phyloP scores from a whole-genome alignment of 176 grass and related monocot genomes.

The Rhynchospora pubera region DNA sequence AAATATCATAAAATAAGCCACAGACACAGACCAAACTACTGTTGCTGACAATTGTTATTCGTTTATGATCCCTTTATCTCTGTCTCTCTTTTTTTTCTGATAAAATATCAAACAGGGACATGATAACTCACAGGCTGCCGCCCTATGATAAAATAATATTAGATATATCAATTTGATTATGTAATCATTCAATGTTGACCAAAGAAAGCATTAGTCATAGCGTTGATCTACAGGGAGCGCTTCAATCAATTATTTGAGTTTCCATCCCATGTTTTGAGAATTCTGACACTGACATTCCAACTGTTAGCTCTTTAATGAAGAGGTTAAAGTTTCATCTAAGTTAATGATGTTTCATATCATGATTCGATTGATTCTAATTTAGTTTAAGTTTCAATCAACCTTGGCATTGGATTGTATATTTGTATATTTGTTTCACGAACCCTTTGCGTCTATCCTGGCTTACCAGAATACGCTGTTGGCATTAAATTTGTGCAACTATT shows the following conservation, averaged over 20 bases:
- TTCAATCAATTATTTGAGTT: conserved; percentile 3
- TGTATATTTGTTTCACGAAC: not conserved
- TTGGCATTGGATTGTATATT: not conserved
- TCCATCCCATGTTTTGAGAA: not conserved
- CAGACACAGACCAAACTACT: not conserved
- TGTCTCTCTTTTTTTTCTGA: not conserved
- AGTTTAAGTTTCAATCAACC: not conserved
- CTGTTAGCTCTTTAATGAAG: not conserved
- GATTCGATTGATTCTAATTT: not conserved
- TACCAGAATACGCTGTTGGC: not conserved
- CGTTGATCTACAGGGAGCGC: not conserved
- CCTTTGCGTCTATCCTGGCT: not conserved
- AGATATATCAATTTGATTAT: not conserved
- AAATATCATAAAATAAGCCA: conserved; percentile 4
- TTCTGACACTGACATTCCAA: not conserved
- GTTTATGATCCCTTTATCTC: not conserved
- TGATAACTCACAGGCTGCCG: not conserved
- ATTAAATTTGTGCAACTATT: not conserved
- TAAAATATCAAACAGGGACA: conserved; percentile 6
- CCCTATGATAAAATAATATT: not conserved
- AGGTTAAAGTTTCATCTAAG: not conserved
- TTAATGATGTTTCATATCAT: not conserved
- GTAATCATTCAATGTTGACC: conserved; percentile 4
- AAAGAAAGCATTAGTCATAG: not conserved
- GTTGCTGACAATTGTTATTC: not conserved